phyloP scores from a whole-genome alignment of 345 rosid species.

The Heritiera littoralis region DNA sequence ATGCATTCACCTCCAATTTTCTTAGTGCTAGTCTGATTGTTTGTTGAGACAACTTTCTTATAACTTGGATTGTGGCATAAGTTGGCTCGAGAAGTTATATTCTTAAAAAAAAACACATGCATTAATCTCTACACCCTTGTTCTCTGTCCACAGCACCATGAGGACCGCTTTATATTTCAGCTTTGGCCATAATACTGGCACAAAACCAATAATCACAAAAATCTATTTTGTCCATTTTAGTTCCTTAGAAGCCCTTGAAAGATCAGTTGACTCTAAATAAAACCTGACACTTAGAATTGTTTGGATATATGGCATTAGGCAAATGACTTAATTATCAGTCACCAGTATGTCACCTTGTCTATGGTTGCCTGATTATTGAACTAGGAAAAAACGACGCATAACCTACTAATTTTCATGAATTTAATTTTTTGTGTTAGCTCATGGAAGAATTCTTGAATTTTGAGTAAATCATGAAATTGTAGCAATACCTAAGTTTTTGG shows the following conservation, averaged over 20 bases:
- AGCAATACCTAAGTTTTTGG: not conserved
- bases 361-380: not conserved
- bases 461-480: not conserved
- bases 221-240: not conserved
- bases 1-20: not conserved
- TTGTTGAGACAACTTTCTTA: not conserved
- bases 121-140: not conserved
- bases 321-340: not conserved
- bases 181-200: not conserved
- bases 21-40: not conserved
- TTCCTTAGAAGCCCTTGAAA: not conserved
- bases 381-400: not conserved
- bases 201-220: not conserved
- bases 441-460: constrained; percentile 6
- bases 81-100: not conserved
- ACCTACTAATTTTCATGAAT: not conserved
- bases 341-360: not conserved
- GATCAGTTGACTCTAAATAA: not conserved
- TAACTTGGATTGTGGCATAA: not conserved
- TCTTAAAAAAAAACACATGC: not conserved
- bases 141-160: not conserved
- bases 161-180: not conserved
- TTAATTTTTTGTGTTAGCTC: not conserved
- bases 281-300: not conserved
- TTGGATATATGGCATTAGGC: not conserved